Evolutionary conservation across 1,284 basidiomycete genomes (phyloP).

Genomic region (Ustilago loliicola): DNA sequence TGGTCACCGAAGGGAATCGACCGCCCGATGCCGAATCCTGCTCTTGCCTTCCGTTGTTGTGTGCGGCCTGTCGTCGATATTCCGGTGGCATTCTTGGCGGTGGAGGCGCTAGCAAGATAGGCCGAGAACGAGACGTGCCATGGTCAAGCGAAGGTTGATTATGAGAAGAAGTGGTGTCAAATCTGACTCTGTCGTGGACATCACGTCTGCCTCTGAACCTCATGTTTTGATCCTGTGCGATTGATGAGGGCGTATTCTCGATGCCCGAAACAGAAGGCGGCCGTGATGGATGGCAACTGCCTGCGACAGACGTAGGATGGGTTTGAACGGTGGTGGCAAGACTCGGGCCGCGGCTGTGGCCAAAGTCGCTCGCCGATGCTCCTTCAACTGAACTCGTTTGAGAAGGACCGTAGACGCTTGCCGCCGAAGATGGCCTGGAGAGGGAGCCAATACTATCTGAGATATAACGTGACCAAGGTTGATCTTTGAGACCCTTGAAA

Average conservation of each 20-base stretch:
- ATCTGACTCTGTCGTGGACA: not conserved
- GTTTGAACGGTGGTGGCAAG: slow-evolving; percentile 15
- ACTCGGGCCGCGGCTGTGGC: slow-evolving; percentile 18
- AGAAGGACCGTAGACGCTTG: not conserved
- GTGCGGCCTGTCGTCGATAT: not conserved
- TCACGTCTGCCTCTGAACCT: not conserved
- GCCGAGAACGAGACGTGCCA: not conserved
- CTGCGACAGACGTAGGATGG: not conserved
- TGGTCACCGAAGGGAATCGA: slow-evolving; percentile 1
- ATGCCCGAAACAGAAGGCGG: slow-evolving; percentile 1
- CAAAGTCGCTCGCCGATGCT: slow-evolving; percentile 4
- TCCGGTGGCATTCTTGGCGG: not conserved
- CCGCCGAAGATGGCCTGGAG: not conserved
- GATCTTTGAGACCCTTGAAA: slow-evolving; percentile 6
- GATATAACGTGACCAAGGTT: slow-evolving; percentile 9
- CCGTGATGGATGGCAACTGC: not conserved
- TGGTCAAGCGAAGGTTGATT: not conserved
- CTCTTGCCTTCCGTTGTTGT: too few relatives aligned
- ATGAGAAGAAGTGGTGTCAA: not conserved
- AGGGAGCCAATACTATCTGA: not conserved
- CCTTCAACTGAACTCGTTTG: slow-evolving; percentile 8
- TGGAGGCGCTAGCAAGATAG: not conserved
- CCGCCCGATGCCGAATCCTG: not conserved
- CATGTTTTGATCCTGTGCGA: not conserved
- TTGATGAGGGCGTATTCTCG: not conserved